Base-by-base conservation (phyloP, 495 filamentous ascomycete genomes). In the Hypoxylon subgilvum region DNA sequence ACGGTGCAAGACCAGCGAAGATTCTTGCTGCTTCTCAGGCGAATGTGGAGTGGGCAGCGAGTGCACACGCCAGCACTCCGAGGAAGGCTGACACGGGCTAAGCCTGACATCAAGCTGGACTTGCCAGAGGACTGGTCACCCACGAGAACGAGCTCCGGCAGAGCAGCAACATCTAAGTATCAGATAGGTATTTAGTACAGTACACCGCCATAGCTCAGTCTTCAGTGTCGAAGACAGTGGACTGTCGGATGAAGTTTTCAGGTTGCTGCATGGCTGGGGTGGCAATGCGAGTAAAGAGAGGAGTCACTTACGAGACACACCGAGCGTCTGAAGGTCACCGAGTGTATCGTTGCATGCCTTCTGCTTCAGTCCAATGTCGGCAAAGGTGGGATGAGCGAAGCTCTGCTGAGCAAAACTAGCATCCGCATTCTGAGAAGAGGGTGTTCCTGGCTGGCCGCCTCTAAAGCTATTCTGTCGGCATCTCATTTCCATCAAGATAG, bases 111-210 rank as follows among this genome's bases (percentile, higher is more conserved):
- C 0, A 95, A 71, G 2, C 87, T 91, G 2, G 82, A 87, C 59
- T 96, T 96, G 0, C 91, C 91, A 0, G 90, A 84, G 2, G 82
- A 86, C 56, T 95, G 91, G 49, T 94, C 90, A 0, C 91, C 91
- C 1, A 92, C 84, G 0, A 92, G 82, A 9, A 89, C 88, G 12
- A 94, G 80, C 57, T 89, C 89, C 0, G 91, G 90, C 0, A 94
- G 72, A 2, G 79, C 79, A 0, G 86, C 83, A 0, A 85, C 79
- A 19, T 78, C 61, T 64, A n/a, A n/a, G n/a, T 19, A 13, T 19
- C 28, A 23, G 22, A 13, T 12, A 22, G 3, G 9, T 30, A 28
- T n/a, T 64, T 25, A 64, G 53, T 4, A 25, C 0, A 5, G 1
- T 22, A 22, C 10, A 2, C 17, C 14, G 10, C 14, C 5, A 28